phyloP scores from a whole-genome alignment of 768 basidiomycete genomes.

The Strobilomyces echinocephalus region DNA sequence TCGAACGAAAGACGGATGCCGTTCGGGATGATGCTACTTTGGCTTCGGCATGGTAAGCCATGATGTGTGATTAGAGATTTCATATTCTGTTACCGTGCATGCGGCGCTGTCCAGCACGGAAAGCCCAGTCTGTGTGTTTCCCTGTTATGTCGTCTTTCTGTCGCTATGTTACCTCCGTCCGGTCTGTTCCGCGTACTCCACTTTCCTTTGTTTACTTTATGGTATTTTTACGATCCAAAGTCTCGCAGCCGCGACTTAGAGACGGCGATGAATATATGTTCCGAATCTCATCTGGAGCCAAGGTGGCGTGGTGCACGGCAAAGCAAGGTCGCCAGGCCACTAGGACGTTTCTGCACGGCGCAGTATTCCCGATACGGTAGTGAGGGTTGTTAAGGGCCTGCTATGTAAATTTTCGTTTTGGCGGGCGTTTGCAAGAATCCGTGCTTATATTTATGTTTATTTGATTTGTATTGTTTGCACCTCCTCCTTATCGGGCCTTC shows the following conservation, averaged over 20 bases:
- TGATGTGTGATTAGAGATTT: neutral
- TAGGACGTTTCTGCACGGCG: too few relatives aligned
- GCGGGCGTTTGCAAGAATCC: too few relatives aligned
- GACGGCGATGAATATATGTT: constrained; percentile 4
- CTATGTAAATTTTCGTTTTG: too few relatives aligned
- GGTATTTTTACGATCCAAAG: constrained; percentile 10
- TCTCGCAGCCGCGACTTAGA: neutral
- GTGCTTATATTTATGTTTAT: too few relatives aligned
- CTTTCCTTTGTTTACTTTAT: constrained; percentile 12
- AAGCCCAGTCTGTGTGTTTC: neutral
- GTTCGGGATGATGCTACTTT: constrained; percentile 30
- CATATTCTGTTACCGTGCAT: neutral
- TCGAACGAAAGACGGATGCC: constrained; percentile 42
- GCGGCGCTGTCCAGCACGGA: neutral
- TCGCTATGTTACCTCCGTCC: constrained; percentile 2
- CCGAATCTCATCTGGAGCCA: too few relatives aligned
- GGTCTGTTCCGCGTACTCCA: constrained; percentile 1
- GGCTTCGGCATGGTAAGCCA: constrained; percentile 8
- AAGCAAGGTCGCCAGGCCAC: too few relatives aligned
- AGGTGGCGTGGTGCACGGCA: neutral
- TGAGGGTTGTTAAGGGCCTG: too few relatives aligned
- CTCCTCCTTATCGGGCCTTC: too few relatives aligned
- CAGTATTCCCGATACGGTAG: too few relatives aligned
- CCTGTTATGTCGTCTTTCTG: neutral
- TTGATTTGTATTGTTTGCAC: too few relatives aligned